Evolutionary conservation across 2,329 filamentous ascomycete species (phyloP), one percentile per base, ranked within the genome.

Genomic region (Alternaria atra): DNA sequence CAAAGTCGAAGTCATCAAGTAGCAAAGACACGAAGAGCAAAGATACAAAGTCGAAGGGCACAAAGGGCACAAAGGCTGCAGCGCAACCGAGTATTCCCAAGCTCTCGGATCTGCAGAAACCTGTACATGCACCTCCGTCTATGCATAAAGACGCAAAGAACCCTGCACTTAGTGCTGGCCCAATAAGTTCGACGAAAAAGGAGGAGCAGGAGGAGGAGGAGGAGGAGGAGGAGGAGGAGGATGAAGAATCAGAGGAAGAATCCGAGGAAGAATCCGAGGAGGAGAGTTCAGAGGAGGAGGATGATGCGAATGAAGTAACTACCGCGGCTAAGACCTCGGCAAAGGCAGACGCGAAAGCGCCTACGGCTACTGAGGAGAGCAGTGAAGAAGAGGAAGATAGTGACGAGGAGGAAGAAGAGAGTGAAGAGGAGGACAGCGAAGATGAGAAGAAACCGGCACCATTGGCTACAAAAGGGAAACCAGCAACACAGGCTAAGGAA

Each of bases 91-190:
- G 48, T 15, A 55, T 70, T 5, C 69, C 71, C 6, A 73, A 72
- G 25, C 55, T 65, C 17, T 46, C 64, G 8, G 47, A 58, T 32
- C 47, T 60, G 13, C 68, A 70, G 39, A 70, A 73, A 58, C 63
- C 67, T 1, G 59, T 73, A 7, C 66, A 73, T 9, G 51, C 61
- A 6, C 70, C 70, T 15, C 65, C 73, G 0, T 68, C 66, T 4
- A 71, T 68, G 60, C 66, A 72, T 46, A 61, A 55, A 9, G 74
- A 73, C 50, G 70, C 66, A n/a, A 65, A 62, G 43, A 70, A 75
- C 27, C 64, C 72, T 8, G 66, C 60, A n/a, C 60, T 74, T 17
- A 61, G 61, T 20, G 66, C 68, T 6, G 68, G 65, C 0, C 73
- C 73, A 1, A 61, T 65, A 52, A 63, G 64, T 39, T 55, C 61